Percentiles rank a stretch among this genome's conserved stretches.
phyloP scores from a whole-genome alignment of 768 basidiomycete genomes.

The Termitomyces sp. region DNA sequence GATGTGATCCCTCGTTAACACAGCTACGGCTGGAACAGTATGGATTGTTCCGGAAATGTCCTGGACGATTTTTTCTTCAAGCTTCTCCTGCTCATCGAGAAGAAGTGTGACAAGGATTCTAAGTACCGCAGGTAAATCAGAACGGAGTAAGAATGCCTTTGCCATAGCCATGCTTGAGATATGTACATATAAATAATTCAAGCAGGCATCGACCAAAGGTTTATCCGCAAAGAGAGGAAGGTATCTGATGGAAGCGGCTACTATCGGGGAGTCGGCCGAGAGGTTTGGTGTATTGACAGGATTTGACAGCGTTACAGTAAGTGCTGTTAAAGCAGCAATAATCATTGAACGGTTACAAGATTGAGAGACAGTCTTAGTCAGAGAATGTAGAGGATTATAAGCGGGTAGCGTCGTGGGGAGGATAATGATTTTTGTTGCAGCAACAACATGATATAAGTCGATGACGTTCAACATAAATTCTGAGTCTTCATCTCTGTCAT shows the following conservation, averaged over 20 bases:
- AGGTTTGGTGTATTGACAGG: conserved; percentile 53
- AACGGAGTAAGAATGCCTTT: conserved; percentile 68
- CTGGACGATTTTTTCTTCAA: conserved; percentile 57
- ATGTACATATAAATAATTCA: conserved; percentile 74
- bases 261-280: conserved; percentile 47
- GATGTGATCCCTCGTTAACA: conserved; percentile 52
- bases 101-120: conserved; percentile 63
- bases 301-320: conserved; percentile 59
- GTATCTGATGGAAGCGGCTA: conserved; percentile 61
- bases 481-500: conserved; percentile 56
- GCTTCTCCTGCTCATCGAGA: conserved; percentile 52
- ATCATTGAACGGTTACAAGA: conserved; percentile 75
- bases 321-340: conserved; percentile 52
- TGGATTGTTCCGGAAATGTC: conserved; percentile 58
- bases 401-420: conserved; percentile 23
- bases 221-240: conserved; percentile 71
- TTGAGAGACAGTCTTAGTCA: conserved; percentile 47
- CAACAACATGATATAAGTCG: conserved; percentile 65
- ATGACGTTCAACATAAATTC: conserved; percentile 70
- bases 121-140: conserved; percentile 64
- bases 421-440: conserved; percentile 35
- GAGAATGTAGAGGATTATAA: conserved; percentile 48
- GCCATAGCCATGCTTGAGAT: conserved; percentile 71
- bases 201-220: conserved; percentile 58
- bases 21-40: conserved; percentile 48